Conservation (phyloP, 2,329 filamentous ascomycete species). For the Cladobotryum protrusum region DNA sequence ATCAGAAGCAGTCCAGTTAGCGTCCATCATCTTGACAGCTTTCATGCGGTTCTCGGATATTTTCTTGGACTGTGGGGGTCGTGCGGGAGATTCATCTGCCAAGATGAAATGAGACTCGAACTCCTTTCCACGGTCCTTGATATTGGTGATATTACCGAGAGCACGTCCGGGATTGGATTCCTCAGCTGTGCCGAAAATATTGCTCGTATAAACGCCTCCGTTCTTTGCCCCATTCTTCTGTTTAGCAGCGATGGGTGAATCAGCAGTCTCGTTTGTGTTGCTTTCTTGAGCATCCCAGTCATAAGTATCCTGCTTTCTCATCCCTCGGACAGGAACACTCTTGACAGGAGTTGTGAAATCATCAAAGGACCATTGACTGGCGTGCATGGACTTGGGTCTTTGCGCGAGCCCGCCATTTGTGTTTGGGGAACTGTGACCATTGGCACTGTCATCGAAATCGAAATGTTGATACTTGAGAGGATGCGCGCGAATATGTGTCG, state of each 20-base stretch:
- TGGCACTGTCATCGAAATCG: conserved; percentile 64
- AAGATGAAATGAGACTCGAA: conserved; percentile 75
- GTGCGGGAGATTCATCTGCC: conserved; percentile 57
- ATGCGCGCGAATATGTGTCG: conserved; percentile 56
- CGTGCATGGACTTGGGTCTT: conserved; percentile 54
- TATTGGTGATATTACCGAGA: conserved; percentile 64
- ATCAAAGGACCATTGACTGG: conserved; percentile 78
- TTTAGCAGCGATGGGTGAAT: conserved; percentile 43
- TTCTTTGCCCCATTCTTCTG: conserved; percentile 50
- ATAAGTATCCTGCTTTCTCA: conserved; percentile 55
- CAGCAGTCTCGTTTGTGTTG: conserved; percentile 27
- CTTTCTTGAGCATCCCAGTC: conserved; percentile 66
- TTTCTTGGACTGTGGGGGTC: conserved; percentile 35
- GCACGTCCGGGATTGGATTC: conserved; percentile 39
- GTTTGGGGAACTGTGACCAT: conserved; percentile 38
- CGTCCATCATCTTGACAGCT: conserved; percentile 66
- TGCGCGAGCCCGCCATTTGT: conserved; percentile 30
- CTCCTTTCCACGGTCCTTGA: conserved; percentile 66
- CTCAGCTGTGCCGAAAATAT: conserved; percentile 56
- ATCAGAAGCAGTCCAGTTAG: conserved; percentile 53
- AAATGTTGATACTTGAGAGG: conserved; percentile 82
- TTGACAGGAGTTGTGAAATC: conserved; percentile 84
- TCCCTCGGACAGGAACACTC: conserved; percentile 50
- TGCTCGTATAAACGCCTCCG: conserved; percentile 72
- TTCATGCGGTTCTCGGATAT: conserved; percentile 58